Evolutionary conservation across 2,329 filamentous ascomycete species (phyloP).

Genomic region (Chaetomium olivaceum): DNA sequence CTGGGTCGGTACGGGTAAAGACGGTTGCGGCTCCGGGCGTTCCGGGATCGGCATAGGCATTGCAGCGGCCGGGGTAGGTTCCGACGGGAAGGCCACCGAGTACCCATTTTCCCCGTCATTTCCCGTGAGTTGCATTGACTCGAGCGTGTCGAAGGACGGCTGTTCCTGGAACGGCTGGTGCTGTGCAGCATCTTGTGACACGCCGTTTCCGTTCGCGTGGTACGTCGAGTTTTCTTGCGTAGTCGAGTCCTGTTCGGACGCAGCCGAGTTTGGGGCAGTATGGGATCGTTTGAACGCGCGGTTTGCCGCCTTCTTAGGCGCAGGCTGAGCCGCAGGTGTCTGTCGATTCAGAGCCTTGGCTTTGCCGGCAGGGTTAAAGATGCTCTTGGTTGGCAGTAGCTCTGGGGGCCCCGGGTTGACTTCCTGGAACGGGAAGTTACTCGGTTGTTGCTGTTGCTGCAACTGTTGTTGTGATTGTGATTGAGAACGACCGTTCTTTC

Average conservation of each 20-base stretch:
- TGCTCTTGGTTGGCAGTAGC: conserved; percentile 45
- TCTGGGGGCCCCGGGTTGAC: conserved; percentile 48
- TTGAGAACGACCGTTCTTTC: conserved; percentile 23
- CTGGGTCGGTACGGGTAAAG: conserved; percentile 15
- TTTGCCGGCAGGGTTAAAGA: conserved; percentile 43
- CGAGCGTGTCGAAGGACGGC: neutral
- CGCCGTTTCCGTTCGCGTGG: conserved; percentile 4
- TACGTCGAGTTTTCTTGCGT: conserved; percentile 14
- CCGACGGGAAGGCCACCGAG: conserved; percentile 2
- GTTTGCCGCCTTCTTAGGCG: conserved; percentile 21
- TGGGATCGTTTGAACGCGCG: conserved; percentile 30
- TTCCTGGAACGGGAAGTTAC: conserved; percentile 42
- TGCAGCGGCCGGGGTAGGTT: neutral
- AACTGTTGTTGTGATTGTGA: conserved; percentile 28
- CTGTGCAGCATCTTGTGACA: neutral
- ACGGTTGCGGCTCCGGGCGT: conserved; percentile 20
- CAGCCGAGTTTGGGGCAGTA: conserved; percentile 28
- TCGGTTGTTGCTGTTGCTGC: conserved; percentile 29
- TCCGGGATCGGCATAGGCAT: conserved; percentile 23
- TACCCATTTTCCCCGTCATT: conserved; percentile 13
- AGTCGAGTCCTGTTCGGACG: conserved; percentile 21
- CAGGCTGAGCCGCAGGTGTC: conserved; percentile 14
- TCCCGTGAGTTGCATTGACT: neutral
- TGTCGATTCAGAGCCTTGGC: conserved; percentile 31
- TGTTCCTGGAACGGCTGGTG: conserved; percentile 11